phyloP scores from a whole-genome alignment of 2,329 filamentous ascomycete species.

The Nothophaeocryptopus gaeumannii region DNA sequence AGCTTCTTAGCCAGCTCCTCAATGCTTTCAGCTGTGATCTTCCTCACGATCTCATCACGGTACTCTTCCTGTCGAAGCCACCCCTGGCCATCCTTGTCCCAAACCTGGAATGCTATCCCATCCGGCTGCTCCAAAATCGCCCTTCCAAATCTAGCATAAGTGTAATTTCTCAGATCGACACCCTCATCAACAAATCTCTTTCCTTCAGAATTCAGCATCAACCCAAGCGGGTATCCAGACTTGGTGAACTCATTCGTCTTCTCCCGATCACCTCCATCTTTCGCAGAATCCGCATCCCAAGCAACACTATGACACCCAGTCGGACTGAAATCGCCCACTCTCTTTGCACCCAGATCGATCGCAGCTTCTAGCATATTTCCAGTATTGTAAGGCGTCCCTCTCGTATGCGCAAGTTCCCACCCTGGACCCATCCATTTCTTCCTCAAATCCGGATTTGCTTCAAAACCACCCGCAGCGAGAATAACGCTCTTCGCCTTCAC shows the following conservation, averaged over 20 bases:
- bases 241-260: conserved; percentile 67
- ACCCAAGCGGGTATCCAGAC: conserved; percentile 63
- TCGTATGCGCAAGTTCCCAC: conserved; percentile 62
- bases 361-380: conserved; percentile 58
- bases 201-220: conserved; percentile 62
- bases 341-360: conserved; percentile 51
- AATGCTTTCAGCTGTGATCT: conserved; percentile 51
- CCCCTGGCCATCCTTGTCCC: conserved; percentile 53
- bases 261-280: conserved; percentile 55
- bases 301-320: conserved; percentile 63
- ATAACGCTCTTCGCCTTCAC: conserved; percentile 47
- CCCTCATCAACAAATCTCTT: conserved; percentile 66
- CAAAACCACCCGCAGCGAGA: conserved; percentile 62
- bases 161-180: conserved; percentile 63
- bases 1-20: conserved; percentile 57
- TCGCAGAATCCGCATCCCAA: conserved; percentile 63
- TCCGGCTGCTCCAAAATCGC: conserved; percentile 60
- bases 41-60: conserved; percentile 54
- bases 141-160: conserved; percentile 63
- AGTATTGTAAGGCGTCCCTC: conserved; percentile 64
- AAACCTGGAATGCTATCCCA: conserved; percentile 62
- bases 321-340: conserved; percentile 54
- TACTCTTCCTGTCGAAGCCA: conserved; percentile 64
- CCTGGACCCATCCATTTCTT: conserved; percentile 55
- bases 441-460: conserved; percentile 58